These are phyloP conservation scores for Aspergillus flavus DNA, from an alignment of 2,329 filamentous ascomycete genomes.

Conservation along the genomic window DNA sequence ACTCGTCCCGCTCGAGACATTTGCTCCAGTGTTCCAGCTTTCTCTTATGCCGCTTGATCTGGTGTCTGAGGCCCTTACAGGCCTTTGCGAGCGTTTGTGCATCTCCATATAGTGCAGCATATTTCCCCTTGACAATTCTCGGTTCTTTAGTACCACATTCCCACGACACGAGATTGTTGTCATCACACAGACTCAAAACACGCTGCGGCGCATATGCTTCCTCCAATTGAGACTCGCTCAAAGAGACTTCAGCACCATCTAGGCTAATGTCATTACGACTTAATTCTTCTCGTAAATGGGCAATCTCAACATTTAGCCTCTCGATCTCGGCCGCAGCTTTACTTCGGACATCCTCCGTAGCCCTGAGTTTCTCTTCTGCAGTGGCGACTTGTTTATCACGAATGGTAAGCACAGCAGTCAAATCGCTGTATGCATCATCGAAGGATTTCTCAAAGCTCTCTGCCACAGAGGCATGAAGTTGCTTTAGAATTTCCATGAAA, in stretches of 20 bases:
- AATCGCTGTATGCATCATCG: constrained; percentile 28
- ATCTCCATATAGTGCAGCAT: constrained; percentile 36
- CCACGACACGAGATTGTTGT: constrained; percentile 3
- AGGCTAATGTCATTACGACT: constrained; percentile 16
- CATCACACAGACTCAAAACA: constrained; percentile 15
- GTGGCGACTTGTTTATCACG: constrained; percentile 26
- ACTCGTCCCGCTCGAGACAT: constrained; percentile 32
- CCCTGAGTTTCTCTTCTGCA: constrained; percentile 23
- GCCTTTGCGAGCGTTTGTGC: constrained; percentile 29
- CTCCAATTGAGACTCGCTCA: constrained; percentile 23
- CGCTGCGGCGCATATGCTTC: constrained; percentile 32
- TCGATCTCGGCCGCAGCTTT: constrained; percentile 20
- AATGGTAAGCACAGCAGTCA: constrained; percentile 26
- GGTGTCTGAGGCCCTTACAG: constrained; percentile 31
- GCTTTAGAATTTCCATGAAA: constrained; percentile 36
- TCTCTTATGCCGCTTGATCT: constrained; percentile 37
- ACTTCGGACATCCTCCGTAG: constrained; percentile 24
- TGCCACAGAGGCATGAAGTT: constrained; percentile 33
- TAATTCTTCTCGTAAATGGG: constrained; percentile 26
- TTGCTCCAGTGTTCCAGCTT: constrained; percentile 35
- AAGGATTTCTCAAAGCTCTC: constrained; percentile 32
- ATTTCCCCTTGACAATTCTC: constrained; percentile 30
- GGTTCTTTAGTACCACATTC: constrained; percentile 18
- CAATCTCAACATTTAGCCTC: constrained; percentile 26
- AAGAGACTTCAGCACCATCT: constrained; percentile 18